phyloP scores from a whole-genome alignment of 129 eudicot species.

The carrot (Daucus carota) region DH1_v3.0 NC_030388.2:19217501-19218000 shows the following conservation, averaged over 20 bases:
- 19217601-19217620: not conserved
- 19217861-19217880: constrained; percentile 55
- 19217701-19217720: not conserved
- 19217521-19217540: constrained; percentile 44
- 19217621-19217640: not conserved
- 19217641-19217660: not conserved
- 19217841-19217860: constrained; percentile 37
- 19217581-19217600: not conserved
- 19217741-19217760: not conserved
- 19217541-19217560: constrained; percentile 29
- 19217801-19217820: not conserved
- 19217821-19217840: not conserved
- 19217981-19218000: constrained; percentile 8
- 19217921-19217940: constrained; percentile 63
- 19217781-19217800: not conserved
- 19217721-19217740: not conserved
- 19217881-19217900: constrained; percentile 57
- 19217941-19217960: constrained; percentile 63
- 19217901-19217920: constrained; percentile 69
- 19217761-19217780: not conserved
- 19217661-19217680: not conserved
- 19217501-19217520: constrained; percentile 42
- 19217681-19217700: not conserved
- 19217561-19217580: constrained; percentile 28
- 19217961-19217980: constrained; percentile 44